A percentile compares a stretch with the other conserved stretches of the same genome.
phyloP scores from a whole-genome alignment of 371 early-diverging fungal genomes.

The Mortierella sp. region DNA sequence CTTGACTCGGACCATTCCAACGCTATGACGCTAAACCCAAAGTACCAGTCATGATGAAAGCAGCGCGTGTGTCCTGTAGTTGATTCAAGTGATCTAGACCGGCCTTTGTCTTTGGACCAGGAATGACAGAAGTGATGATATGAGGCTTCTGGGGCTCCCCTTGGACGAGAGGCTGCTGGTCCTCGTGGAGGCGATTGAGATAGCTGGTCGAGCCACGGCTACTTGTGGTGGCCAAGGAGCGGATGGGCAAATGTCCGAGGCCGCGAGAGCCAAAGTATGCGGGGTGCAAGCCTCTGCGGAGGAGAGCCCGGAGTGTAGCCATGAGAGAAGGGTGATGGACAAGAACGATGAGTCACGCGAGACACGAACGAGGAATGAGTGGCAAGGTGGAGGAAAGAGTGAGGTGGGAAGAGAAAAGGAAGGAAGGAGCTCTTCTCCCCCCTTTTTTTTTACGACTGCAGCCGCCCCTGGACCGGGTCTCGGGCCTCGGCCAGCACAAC shows the following conservation, averaged over 20 bases:
- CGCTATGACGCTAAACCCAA: no score
- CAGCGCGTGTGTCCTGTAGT: slow-evolving; percentile 50
- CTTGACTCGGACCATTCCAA: no score
- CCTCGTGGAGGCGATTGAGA: slow-evolving; percentile 22
- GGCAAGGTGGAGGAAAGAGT: neutral
- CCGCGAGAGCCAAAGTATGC: slow-evolving; percentile 2
- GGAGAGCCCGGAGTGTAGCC: neutral
- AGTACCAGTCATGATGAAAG: slow-evolving; percentile 54
- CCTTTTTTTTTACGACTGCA: no score
- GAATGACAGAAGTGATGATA: slow-evolving; percentile 21
- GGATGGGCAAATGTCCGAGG: slow-evolving; percentile 14
- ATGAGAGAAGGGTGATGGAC: neutral
- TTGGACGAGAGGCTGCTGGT: slow-evolving; percentile 35
- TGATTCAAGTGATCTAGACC: slow-evolving; percentile 32
- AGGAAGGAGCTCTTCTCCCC: neutral
- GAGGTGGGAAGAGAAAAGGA: neutral
- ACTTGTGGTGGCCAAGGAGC: slow-evolving; percentile 15
- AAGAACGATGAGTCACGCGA: neutral
- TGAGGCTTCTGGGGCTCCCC: slow-evolving; percentile 45
- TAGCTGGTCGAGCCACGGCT: slow-evolving; percentile 2
- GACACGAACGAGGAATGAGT: neutral
- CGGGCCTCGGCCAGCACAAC: neutral
- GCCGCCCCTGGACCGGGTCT: no score
- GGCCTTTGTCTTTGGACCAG: slow-evolving; percentile 41
- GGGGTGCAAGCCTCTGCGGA: slow-evolving; percentile 4